Percentiles rank a stretch among this genome's conserved stretches.
These are phyloP conservation scores for Candida parachauliodes DNA, from an alignment of 805 yeast species.

Conservation along the genomic window DNA sequence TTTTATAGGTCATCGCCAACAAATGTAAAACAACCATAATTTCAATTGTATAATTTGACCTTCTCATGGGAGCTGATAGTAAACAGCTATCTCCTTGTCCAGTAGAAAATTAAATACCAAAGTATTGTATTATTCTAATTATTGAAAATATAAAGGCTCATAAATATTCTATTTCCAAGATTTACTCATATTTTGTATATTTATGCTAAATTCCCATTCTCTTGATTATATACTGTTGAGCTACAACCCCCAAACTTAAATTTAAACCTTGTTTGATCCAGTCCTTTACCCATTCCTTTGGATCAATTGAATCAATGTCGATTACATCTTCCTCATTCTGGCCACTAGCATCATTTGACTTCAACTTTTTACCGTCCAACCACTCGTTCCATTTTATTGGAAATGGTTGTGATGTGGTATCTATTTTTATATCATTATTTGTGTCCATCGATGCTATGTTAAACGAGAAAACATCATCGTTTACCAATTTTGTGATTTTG, in stretches of 20 bases:
- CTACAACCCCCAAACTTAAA: slow-evolving; percentile 77
- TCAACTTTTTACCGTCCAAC: slow-evolving; percentile 54
- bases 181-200: too few species aligned
- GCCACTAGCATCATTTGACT: slow-evolving; percentile 13
- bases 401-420: slow-evolving; percentile 82
- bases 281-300: slow-evolving; percentile 41
- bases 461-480: not conserved
- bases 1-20: too few species aligned
- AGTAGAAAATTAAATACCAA: too few species aligned
- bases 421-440: slow-evolving; percentile 68
- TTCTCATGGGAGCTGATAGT: too few species aligned
- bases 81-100: too few species aligned
- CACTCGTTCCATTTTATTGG: slow-evolving; percentile 92
- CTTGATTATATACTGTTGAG: slow-evolving; percentile 85
- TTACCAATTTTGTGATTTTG: not conserved
- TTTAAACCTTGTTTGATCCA: slow-evolving; percentile 61
- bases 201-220: slow-evolving; percentile 83
- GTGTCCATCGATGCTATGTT: slow-evolving; percentile 50
- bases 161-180: too few species aligned
- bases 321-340: slow-evolving; percentile 26
- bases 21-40: too few species aligned
- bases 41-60: too few species aligned
- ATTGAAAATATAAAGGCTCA: too few species aligned
- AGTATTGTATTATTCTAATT: too few species aligned
- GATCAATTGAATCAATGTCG: slow-evolving; percentile 25